phyloP scores from a whole-genome alignment of 495 filamentous ascomycete genomes.

The Beverwykella pulmonaria region DNA sequence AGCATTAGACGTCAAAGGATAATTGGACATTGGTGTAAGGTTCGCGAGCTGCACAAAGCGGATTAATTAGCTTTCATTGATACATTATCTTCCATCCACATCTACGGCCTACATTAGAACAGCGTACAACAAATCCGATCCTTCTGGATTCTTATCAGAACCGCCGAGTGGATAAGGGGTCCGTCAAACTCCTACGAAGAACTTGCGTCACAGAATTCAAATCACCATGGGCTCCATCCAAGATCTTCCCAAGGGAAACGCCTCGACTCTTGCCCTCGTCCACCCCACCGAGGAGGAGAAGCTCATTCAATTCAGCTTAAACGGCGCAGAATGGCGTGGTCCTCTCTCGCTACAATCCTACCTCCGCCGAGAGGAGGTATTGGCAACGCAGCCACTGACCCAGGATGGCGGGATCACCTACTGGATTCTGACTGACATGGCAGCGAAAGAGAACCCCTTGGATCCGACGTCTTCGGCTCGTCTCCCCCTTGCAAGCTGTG shows the following conservation, averaged over 20 bases:
- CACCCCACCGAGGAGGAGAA: constrained; percentile 70
- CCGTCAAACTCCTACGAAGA: too few species aligned
- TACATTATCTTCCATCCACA: neutral
- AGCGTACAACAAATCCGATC: neutral
- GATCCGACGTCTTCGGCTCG: constrained; percentile 43
- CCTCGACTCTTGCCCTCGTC: constrained; percentile 65
- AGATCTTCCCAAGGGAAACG: constrained; percentile 58
- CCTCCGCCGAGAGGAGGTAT: constrained; percentile 72
- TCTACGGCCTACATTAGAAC: neutral
- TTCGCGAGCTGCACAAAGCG: neutral
- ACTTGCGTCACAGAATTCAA: neutral
- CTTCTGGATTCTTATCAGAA: neutral
- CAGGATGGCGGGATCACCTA: constrained; percentile 74
- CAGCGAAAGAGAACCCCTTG: constrained; percentile 39
- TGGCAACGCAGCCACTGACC: constrained; percentile 67
- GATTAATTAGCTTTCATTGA: neutral
- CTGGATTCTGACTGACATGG: constrained; percentile 78
- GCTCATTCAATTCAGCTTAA: constrained; percentile 63
- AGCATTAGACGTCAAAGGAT: neutral
- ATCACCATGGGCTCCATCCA: constrained; percentile 18
- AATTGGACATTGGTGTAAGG: neutral
- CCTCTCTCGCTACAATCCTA: constrained; percentile 69
- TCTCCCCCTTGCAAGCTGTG: constrained; percentile 77
- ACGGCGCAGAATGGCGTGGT: constrained; percentile 72
- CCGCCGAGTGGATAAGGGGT: neutral